Conservation (phyloP, 2,329 filamentous ascomycete genomes). For the Cephalotrichum gorgonifer region DNA sequence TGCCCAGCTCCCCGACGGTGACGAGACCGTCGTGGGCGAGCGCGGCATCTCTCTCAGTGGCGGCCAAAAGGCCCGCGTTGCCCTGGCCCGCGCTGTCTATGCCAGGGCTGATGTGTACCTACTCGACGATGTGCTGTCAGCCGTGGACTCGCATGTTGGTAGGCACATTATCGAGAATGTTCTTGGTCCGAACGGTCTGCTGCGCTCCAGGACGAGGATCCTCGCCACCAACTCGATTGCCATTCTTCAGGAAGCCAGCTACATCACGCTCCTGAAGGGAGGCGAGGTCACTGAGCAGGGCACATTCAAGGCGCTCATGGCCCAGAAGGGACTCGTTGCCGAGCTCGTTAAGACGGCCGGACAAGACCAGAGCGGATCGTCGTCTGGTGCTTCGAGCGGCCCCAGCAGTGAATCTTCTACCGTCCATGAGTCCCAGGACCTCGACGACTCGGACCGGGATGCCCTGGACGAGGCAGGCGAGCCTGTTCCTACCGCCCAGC, state of each 20-base stretch:
- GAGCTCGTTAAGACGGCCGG: constrained; percentile 72
- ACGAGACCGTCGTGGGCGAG: constrained; percentile 93
- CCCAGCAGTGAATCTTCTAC: constrained; percentile 47
- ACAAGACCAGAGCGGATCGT: constrained; percentile 36
- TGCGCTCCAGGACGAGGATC: constrained; percentile 79
- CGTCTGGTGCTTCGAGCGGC: constrained; percentile 24
- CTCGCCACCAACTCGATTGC: constrained; percentile 92
- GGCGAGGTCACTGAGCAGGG: constrained; percentile 78
- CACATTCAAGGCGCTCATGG: constrained; percentile 82
- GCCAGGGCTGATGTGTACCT: constrained; percentile 94
- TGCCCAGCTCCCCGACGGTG: constrained; percentile 82
- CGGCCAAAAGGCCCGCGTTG: constrained; percentile 90
- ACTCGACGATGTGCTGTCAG: constrained; percentile 86
- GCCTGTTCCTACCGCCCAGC: constrained; percentile 58
- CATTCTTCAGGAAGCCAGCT: constrained; percentile 80
- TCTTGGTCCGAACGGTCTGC: constrained; percentile 71
- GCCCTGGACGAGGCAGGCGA: constrained; percentile 73
- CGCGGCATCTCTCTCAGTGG: constrained; percentile 92
- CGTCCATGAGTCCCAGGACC: constrained; percentile 41
- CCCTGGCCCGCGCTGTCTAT: constrained; percentile 87
- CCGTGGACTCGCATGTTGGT: constrained; percentile 96
- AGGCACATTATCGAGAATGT: constrained; percentile 92
- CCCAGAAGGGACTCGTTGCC: constrained; percentile 84
- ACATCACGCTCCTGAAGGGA: constrained; percentile 74
- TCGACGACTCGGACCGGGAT: constrained; percentile 42